Base-by-base conservation (phyloP, 1,284 basidiomycete species). In the Ceratobasidium sp. region DNA sequence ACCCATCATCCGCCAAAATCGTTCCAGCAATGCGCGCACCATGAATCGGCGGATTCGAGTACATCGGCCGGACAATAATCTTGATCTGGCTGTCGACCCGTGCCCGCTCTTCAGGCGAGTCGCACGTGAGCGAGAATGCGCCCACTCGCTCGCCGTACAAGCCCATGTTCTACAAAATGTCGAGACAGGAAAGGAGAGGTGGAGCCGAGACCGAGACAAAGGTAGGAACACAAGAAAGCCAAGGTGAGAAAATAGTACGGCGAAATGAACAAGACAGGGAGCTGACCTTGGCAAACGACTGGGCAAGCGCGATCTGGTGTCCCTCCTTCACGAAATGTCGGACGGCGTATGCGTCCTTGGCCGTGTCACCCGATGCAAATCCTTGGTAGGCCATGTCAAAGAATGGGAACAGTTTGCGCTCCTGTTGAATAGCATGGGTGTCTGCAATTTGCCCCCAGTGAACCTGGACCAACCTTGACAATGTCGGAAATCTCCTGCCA, bases 361-460 rank as follows among this genome's bases (percentile, higher is more conserved):
- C 82, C 72, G 94, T 94, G 71, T 89, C 89, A 69, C 96, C 96
- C 21, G 95, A 97, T 45, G 96, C 95, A 80, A 96, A 96, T 71
- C 94, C 94, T 81, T 96, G 93, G 84, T 98, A 99, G 36, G 97
- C 97, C 94, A 96, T 97, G 83, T 94, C 94, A 80, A 96, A 95
- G 87, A 95, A 93, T 75, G 94, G 92, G 88, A 96, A 96, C 76
- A 94, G 87, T 75, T 88, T 87, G 84, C 90, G 94, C 83, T 94
- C 92, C 79, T 80, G n/a, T n/a, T n/a, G n/a, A n/a, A n/a, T n/a
- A n/a, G n/a, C n/a, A n/a, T n/a, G n/a, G n/a, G n/a, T n/a, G 30
- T 39, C 14, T 14, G 14, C 36, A 6, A 39, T 39, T 14, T 6
- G 3, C 43, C 43, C 9, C 43, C 43, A 3, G 43, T 36, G 16